Conservation (phyloP, 306 rosid genomes). For the Vachellia pachyceras region DNA sequence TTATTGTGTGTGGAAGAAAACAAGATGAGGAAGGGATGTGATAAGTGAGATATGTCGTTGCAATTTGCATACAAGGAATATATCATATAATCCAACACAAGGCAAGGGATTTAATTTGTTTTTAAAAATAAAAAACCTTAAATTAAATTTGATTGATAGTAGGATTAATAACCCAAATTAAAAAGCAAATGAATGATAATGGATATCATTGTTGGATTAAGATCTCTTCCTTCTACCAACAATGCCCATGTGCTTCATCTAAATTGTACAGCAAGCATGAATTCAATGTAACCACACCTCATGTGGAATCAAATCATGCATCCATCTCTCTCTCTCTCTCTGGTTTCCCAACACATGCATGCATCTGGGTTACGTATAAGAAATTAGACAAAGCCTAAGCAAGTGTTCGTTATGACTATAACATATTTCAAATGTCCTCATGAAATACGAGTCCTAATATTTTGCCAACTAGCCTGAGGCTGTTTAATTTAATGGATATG, state of each 20-base stretch:
- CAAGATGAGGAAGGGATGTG: background rate
- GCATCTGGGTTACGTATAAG: no score
- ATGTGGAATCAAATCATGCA: background rate
- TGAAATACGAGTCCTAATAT: no score
- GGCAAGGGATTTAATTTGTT: background rate
- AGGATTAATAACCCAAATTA: no score
- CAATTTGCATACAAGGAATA: background rate
- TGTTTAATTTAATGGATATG: no score
- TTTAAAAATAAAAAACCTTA: background rate
- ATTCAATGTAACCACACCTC: background rate
- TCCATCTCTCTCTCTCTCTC: no score
- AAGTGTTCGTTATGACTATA: no score
- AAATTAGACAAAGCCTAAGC: no score
- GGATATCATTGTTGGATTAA: constrained; percentile 9
- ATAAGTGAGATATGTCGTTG: background rate
- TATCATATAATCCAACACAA: background rate
- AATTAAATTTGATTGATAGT: background rate
- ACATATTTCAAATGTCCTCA: no score
- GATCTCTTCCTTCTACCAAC: background rate
- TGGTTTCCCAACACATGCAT: background rate
- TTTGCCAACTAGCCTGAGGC: no score
- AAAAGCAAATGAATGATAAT: no score
- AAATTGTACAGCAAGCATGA: background rate
- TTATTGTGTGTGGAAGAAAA: background rate
- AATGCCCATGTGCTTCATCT: background rate